Base-by-base conservation (phyloP, 2,329 filamentous ascomycete species). In the Pseudogymnoascus sp. region DNA sequence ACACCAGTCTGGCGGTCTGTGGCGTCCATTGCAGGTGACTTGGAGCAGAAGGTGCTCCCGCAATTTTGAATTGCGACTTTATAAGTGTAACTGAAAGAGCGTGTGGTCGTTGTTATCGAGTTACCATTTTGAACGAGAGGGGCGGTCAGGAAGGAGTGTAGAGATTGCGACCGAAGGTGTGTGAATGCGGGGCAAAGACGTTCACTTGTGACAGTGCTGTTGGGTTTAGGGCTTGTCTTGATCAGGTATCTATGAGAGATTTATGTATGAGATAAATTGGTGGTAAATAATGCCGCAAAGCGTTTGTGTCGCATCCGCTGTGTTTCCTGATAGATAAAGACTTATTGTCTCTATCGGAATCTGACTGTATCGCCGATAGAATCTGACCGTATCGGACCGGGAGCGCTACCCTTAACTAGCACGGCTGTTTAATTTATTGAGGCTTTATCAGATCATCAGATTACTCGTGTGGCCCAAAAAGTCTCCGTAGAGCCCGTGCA, bases 41-140 rank as follows among this genome's bases (percentile, higher is more conserved):
- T 54, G 47, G 47, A 54, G 47, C 47, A 33, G 25, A 54, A 54
- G 2, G 33, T 54, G 47, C 47, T 54, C 47, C 47, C 25, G 28
- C 47, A 33, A 54, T 20, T 18, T 7, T 54, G 12, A 33, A 54
- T 54, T 33, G 25, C 38, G 28, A 18, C 4, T 54, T 33, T 60
- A 47, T 36, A 8, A 11, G 11, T 35, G 33, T 47, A 16, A 60
- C 18, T 22, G 30, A 37, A 47, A 25, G 25, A 50, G 18, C 16
- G 59, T 67, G 65, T 65, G 63, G 65, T 54, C 62, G 60, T 65
- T 63, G 63, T 58, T 69, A 67, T 67, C 67, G 66, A 64, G 66
- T 66, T 58, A 69, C 64, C 68, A 70, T 69, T 63, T 64, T 63
- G 64, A 65, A 41, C 16, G 39, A 30, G 59, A 62, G 66, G 63